phyloP scores from a whole-genome alignment of 2,329 filamentous ascomycete genomes.

The Thielaviopsis musarum region DNA sequence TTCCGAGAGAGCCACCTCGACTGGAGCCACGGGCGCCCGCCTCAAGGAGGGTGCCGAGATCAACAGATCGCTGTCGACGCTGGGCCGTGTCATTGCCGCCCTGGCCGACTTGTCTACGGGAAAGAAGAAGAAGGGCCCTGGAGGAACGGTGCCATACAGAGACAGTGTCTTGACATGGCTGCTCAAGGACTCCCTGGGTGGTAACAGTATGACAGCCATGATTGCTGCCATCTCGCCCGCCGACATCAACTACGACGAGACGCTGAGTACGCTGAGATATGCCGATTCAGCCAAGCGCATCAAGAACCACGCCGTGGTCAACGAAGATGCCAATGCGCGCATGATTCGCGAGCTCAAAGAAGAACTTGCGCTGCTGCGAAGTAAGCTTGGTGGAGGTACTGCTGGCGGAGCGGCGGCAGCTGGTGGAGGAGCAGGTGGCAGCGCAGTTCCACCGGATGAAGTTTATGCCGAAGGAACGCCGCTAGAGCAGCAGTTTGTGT shows the following conservation, averaged over 20 bases:
- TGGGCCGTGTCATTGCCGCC: conserved; percentile 93
- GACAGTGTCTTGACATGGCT: conserved; percentile 95
- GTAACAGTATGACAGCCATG: conserved; percentile 99
- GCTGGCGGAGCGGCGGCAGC: conserved; percentile 25
- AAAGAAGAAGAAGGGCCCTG: conserved; percentile 63
- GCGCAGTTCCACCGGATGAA: conserved; percentile 47
- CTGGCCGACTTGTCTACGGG: conserved; percentile 78
- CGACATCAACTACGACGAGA: conserved; percentile 98
- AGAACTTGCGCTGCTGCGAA: conserved; percentile 68
- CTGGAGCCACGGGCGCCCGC: conserved; percentile 84
- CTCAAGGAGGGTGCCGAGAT: conserved; percentile 97
- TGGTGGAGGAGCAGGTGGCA: conserved; percentile 26
- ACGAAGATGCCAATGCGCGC: conserved; percentile 94
- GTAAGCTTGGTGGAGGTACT: conserved; percentile 55
- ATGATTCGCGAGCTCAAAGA: conserved; percentile 99
- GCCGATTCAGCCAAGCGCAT: conserved; percentile 96
- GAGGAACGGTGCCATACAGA: conserved; percentile 77
- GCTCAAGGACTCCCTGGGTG: conserved; percentile 87
- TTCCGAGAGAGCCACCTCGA: conserved; percentile 93
- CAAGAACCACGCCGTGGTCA: conserved; percentile 99
- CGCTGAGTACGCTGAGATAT: conserved; percentile 84
- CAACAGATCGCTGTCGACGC: conserved; percentile 87
- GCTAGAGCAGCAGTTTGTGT: conserved; percentile 88
- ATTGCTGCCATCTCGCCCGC: conserved; percentile 97
- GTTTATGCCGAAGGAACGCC: conserved; percentile 87